Base-by-base conservation (phyloP, 2,329 filamentous ascomycete species). In the Colletotrichum incanum region DNA sequence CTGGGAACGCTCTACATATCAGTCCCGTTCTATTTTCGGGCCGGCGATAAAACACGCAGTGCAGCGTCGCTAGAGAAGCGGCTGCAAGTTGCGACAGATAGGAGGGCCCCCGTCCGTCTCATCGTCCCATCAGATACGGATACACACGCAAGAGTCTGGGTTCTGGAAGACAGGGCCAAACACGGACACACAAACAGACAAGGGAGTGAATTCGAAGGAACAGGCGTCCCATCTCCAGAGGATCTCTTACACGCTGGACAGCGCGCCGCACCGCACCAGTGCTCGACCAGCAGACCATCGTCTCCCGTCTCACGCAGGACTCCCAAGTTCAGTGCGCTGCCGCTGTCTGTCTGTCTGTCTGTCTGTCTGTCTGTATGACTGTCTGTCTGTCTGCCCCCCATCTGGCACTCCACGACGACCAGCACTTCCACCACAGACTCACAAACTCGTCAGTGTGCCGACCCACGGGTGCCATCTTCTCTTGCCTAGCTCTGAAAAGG, bases 1-100 rank as follows among this genome's bases (percentile, higher is more conserved):
- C 50, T 56, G 45, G n/a, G 16, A 34, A 20, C 39, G 63, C 37
- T 58, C 68, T 26, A 34, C 31, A 56, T 50, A 52, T 52, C 58
- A 62, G 45, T 54, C 58, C 54, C 65, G 60, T 65, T 72, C 65
- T 72, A 72, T 72, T 72, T 72, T 70, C 65, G 70, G 65, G 65
- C 58, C 45, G 60, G 70, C 70, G 65, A 71, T 61, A 67, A 72
- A 72, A 70, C 70, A 60, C 65, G 59, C 65, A 55, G 52, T 69
- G 70, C 65, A 60, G 50, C 69, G 69, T 37, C 31, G 55, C 45
- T 41, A 56, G 43, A 56, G 23, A 65, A 56, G 50, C 58, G 55
- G 62, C 62, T 47, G 54, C 47, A 39, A 49, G 55, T 66, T 60
- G 62, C 55, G 37, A 66, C 62, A 61, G 62, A 66, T 54, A 64